Percentiles rank a stretch among this genome's conserved stretches.
phyloP scores from a whole-genome alignment of 164 flowering plant species.

The Vitis cinerea region DNA sequence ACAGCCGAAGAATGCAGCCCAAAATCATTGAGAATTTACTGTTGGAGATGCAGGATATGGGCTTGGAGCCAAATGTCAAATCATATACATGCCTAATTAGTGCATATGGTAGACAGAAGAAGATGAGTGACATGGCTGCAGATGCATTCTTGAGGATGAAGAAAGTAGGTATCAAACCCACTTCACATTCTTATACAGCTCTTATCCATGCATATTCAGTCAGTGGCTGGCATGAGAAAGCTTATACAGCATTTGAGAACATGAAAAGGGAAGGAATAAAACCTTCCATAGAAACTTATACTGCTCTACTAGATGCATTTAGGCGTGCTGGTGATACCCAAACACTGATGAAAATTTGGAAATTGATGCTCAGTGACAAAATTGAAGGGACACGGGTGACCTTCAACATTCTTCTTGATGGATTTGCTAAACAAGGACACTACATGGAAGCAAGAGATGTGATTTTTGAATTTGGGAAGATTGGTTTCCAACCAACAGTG shows the following conservation, averaged over 20 bases:
- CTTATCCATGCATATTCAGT: conserved; percentile 89
- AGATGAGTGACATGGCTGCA: conserved; percentile 88
- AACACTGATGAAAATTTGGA: conserved; percentile 74
- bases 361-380: conserved; percentile 64
- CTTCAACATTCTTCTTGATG: conserved; percentile 80
- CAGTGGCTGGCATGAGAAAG: conserved; percentile 85
- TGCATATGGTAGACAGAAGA: conserved; percentile 85
- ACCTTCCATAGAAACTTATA: conserved; percentile 84
- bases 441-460: conserved; percentile 85
- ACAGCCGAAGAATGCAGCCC: conserved; percentile 89
- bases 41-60: conserved; percentile 61
- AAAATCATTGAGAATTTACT: conserved; percentile 75
- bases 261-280: conserved; percentile 71
- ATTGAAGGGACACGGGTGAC: conserved; percentile 76
- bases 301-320: conserved; percentile 83
- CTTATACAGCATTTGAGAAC: conserved; percentile 59
- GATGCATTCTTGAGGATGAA: conserved; percentile 88
- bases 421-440: conserved; percentile 90
- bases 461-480: conserved; percentile 71
- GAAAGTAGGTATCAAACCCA: conserved; percentile 69
- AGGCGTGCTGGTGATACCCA: conserved; percentile 83
- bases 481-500: conserved; percentile 74
- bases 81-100: conserved; percentile 85
- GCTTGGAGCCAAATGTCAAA: conserved; percentile 74
- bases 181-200: conserved; percentile 83